These are phyloP conservation scores for Cryptosporidium muris DNA, from an alignment of 169 alveolate species.

Conservation along the genomic window DNA sequence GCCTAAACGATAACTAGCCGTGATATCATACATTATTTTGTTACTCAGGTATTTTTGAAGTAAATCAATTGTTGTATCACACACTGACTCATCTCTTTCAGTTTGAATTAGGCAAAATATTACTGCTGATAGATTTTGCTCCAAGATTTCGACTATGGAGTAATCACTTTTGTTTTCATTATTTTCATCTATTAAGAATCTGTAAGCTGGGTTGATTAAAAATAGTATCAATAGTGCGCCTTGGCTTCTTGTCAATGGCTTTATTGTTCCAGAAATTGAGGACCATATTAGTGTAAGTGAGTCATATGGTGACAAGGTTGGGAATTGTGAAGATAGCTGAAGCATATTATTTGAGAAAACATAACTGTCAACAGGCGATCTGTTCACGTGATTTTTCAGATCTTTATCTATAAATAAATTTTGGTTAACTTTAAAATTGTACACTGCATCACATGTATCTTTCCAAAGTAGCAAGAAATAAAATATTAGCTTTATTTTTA, in stretches of 20 bases:
- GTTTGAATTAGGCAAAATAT: conserved; percentile 50
- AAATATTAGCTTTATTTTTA: conserved; percentile 1
- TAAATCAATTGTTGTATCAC: conserved; percentile 20
- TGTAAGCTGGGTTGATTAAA: conserved; percentile 24
- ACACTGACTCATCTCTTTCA: conserved; percentile 1
- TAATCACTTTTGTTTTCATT: conserved; percentile 10
- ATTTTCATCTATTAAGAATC: conserved; percentile 1
- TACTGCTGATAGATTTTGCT: conserved; percentile 23
- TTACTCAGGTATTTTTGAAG: conserved; percentile 5
- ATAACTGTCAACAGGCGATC: conserved; percentile 26
- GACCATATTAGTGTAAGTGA: conserved; percentile 51
- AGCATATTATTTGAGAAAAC: conserved; percentile 47
- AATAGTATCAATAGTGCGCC: conserved; percentile 52
- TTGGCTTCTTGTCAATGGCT: conserved; percentile 17
- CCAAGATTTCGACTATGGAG: conserved; percentile 15
- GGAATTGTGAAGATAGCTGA: conserved; percentile 56
- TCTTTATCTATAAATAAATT: conserved; percentile 5
- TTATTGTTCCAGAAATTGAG: conserved; percentile 23
- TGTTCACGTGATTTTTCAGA: conserved; percentile 27
- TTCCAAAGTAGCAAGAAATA: background rate
- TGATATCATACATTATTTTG: conserved; percentile 37
- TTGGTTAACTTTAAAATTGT: no score
- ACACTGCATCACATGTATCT: no score
- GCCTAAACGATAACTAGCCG: background rate
- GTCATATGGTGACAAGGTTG: conserved; percentile 37